Evolutionary conservation across 108 stramenopile species (phyloP), one percentile per base, ranked within the genome.

Genomic region (Fragilariopsis cylindrus): DNA sequence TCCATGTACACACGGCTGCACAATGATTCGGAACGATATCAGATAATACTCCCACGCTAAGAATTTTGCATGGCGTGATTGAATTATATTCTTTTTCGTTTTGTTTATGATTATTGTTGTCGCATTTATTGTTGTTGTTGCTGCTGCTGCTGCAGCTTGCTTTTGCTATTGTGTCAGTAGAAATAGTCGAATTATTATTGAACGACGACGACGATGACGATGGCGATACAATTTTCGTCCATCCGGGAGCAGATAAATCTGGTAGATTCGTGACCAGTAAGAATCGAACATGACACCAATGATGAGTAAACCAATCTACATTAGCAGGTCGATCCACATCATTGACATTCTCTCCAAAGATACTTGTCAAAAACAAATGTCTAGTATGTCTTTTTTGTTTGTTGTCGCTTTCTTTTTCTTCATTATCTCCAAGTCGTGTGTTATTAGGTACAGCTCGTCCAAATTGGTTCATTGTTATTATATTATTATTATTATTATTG

Each of bases 1-100:
- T 68, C 67, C 67, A 68, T 68, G 48, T 68, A 68, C 5, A 68
- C 49, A 68, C 67, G 3, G 67, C 67, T 18, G 67, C 67, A 18
- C 67, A 68, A 12, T 68, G 16, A 39, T 68, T 21, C 8, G 48
- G 67, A 8, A 21, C 49, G 9, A 63, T 63, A 7, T 40, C 49
- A 3, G 45, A 3, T 21, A 68, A 52, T 12, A n/a, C 67, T 68
- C 49, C 67, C 67, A 68, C 11, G 49, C 67, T 21, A 68, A 19
- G 49, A 68, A 68, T 44, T 68, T 68, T 8, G 67, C 48, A 12
- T 68, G 49, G 0, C 67, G 67, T 15, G 48, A 49, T 50, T 49
- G 19, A 5, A 68, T 48, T 11, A 68, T 68, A 48, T 50, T 39
- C 11, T 19, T 39, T 19, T 18, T 68, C 6, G 49, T 50, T 63